Percentiles rank a stretch among this genome's conserved stretches.
Evolutionary conservation across 192 early-diverging fungal genomes (phyloP).

Genomic region (Jimgerdemannia flammicorona): DNA sequence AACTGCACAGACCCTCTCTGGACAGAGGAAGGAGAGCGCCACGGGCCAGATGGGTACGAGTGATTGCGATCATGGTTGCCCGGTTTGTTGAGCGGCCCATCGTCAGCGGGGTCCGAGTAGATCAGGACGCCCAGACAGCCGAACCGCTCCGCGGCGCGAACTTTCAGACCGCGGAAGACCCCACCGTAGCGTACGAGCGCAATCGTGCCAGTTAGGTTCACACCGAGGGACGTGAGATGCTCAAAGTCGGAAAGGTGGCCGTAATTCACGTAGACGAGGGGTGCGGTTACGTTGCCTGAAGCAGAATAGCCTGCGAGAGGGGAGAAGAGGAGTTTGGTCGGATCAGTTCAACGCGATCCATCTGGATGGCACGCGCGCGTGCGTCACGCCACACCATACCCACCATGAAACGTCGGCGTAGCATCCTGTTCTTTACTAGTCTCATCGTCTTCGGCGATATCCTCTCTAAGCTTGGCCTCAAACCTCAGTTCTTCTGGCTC

Average conservation of each 20-base stretch:
- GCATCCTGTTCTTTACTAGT: constrained; percentile 44
- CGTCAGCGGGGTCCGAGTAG: constrained; percentile 62
- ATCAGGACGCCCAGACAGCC: constrained; percentile 55
- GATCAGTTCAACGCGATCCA: too few relatives aligned
- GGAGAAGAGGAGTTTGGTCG: background rate
- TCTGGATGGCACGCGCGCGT: background rate
- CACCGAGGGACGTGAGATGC: constrained; percentile 27
- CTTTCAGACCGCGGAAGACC: constrained; percentile 50
- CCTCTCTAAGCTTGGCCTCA: constrained; percentile 51
- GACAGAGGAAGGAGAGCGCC: constrained; percentile 51
- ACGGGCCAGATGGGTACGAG: constrained; percentile 56
- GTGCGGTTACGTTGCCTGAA: constrained; percentile 55
- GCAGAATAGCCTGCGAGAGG: constrained; percentile 33
- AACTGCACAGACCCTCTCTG: constrained; percentile 53
- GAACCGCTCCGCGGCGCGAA: constrained; percentile 43
- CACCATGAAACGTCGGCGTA: constrained; percentile 56
- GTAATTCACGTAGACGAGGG: constrained; percentile 62
- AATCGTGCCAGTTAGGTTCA: constrained; percentile 40
- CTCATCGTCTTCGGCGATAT: constrained; percentile 41
- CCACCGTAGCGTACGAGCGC: constrained; percentile 55
- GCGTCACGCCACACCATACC: background rate
- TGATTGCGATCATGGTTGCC: constrained; percentile 20
- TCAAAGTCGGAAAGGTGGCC: constrained; percentile 51
- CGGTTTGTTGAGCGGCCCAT: constrained; percentile 30
- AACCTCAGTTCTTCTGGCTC: constrained; percentile 33